phyloP scores from a whole-genome alignment of 441 rosid species.

The Populus tomentosa region DNA sequence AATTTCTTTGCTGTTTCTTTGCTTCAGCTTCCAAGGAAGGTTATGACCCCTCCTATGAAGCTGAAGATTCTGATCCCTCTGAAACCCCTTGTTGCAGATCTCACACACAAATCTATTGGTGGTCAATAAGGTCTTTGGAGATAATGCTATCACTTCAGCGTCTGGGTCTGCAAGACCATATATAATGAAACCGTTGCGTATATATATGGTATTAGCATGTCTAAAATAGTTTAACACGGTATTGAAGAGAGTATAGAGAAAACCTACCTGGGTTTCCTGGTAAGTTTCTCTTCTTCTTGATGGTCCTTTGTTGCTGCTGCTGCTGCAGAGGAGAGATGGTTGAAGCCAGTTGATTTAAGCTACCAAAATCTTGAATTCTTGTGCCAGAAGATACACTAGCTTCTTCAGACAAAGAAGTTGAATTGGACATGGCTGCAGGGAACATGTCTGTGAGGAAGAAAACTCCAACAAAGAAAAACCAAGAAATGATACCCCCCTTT shows the following conservation, averaged over 20 bases:
- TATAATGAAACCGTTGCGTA: background rate
- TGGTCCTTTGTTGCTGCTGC: constrained; percentile 33
- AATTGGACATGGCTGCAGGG: constrained; percentile 56
- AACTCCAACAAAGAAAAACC: constrained; percentile 49
- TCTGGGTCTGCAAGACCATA: constrained; percentile 55
- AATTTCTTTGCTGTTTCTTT: too few relatives aligned
- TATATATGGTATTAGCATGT: background rate
- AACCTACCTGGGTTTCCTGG: constrained; percentile 87
- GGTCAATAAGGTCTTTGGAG: too few relatives aligned
- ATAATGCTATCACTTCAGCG: constrained; percentile 5
- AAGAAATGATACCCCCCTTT: constrained; percentile 28
- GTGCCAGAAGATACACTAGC: constrained; percentile 59
- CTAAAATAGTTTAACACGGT: background rate
- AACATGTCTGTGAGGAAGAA: constrained; percentile 48
- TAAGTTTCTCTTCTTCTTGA: constrained; percentile 79
- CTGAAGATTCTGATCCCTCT: too few relatives aligned
- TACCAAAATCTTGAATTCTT: constrained; percentile 47
- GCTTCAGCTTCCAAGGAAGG: too few relatives aligned
- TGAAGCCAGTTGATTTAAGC: constrained; percentile 38
- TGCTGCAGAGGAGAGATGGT: constrained; percentile 41
- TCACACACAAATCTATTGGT: too few relatives aligned
- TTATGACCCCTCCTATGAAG: too few relatives aligned
- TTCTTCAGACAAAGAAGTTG: constrained; percentile 64
- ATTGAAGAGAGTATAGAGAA: background rate
- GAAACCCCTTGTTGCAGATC: too few relatives aligned